phyloP scores from a whole-genome alignment of 345 rosid genomes.

The Corchorus capsularis region DNA sequence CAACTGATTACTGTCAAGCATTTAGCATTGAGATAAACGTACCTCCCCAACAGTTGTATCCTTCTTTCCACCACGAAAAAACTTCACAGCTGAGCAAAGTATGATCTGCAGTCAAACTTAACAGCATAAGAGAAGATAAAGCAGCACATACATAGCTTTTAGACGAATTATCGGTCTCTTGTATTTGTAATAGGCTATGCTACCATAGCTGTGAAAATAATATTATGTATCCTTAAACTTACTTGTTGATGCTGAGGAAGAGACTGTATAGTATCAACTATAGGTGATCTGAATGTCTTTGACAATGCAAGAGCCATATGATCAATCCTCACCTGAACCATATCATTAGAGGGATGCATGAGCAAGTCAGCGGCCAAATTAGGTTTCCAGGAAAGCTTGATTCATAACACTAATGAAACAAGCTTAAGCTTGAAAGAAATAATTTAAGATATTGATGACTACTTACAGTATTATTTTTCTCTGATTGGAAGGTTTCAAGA shows the following conservation, averaged over 20 bases:
- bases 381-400: background rate
- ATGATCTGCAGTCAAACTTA: constrained; percentile 51
- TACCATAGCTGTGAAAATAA: background rate
- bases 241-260: constrained; percentile 99
- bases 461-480: constrained; percentile 48
- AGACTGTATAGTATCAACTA: constrained; percentile 80
- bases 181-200: background rate
- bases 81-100: constrained; percentile 78
- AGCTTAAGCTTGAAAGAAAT: constrained; percentile 3
- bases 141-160: background rate
- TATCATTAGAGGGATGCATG: background rate
- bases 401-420: background rate
- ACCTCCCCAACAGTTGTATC: constrained; percentile 81
- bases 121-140: constrained; percentile 9
- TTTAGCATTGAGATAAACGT: constrained; percentile 1
- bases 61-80: constrained; percentile 78
- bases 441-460: background rate
- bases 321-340: constrained; percentile 68
- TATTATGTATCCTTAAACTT: background rate
- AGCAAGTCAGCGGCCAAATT: background rate
- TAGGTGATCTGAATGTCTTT: constrained; percentile 75
- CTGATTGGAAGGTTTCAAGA: constrained; percentile 25
- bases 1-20: constrained; percentile 8
- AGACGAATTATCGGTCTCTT: background rate
- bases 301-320: constrained; percentile 87